Percentiles rank a stretch among this genome's conserved stretches.
Evolutionary conservation across 345 rosid species (phyloP).

Genomic region (Syzygium oleosum): DNA sequence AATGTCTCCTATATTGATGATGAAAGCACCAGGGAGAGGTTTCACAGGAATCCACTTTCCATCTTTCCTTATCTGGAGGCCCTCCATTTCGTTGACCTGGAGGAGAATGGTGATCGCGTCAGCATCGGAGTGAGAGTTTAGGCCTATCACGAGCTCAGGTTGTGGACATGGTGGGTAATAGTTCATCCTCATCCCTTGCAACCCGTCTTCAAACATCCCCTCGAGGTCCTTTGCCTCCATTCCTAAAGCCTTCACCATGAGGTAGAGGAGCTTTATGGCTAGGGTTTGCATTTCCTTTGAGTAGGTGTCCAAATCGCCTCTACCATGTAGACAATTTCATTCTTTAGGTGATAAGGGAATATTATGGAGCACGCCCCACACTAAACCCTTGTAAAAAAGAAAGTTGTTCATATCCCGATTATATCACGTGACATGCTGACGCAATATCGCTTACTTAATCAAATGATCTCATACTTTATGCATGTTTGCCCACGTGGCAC

Average conservation of each 20-base stretch:
- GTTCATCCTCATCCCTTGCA: constrained; percentile 23
- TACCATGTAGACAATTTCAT: constrained; percentile 2
- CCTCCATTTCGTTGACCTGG: constrained; percentile 13
- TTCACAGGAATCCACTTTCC: constrained; percentile 6
- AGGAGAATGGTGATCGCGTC: neutral
- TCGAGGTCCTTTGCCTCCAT: constrained; percentile 39
- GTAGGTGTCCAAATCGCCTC: constrained; percentile 45
- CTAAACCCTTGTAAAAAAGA: neutral
- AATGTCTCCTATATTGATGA: constrained; percentile 9
- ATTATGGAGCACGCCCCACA: neutral
- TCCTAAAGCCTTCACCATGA: constrained; percentile 30
- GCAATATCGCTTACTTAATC: neutral
- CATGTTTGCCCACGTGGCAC: neutral
- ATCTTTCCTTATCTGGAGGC: constrained; percentile 15
- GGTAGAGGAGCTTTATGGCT: constrained; percentile 22
- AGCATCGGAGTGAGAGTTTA: constrained; percentile 21
- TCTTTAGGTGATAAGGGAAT: neutral
- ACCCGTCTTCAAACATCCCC: constrained; percentile 14
- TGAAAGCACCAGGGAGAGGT: constrained; percentile 10
- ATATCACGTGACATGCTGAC: neutral
- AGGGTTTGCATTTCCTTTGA: constrained; percentile 18
- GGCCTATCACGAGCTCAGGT: constrained; percentile 25
- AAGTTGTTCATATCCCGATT: neutral
- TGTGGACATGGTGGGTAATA: constrained; percentile 32
- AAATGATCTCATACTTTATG: too few species aligned